Percentiles rank a stretch among this genome's conserved stretches.
Conservation (phyloP, 1,284 basidiomycete species). For the Rhodotorula sp. region DNA sequence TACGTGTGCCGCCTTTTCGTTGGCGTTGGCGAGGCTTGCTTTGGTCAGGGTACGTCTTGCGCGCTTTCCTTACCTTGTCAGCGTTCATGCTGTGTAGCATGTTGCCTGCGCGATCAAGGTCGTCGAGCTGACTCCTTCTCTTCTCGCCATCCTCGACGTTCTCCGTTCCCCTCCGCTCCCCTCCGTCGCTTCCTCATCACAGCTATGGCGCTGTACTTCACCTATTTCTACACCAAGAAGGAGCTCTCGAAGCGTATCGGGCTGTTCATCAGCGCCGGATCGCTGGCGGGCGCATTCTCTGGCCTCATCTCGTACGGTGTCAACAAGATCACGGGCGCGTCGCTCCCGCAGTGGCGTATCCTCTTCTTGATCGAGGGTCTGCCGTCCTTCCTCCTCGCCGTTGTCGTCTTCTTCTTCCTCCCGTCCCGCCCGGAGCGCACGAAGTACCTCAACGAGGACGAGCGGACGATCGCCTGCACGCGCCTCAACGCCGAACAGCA, state of each 20-base stretch:
- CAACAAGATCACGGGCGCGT: slow-evolving; percentile 47
- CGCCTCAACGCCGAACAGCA: slow-evolving; percentile 71
- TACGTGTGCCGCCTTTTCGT: slow-evolving; percentile 53
- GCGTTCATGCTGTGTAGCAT: slow-evolving; percentile 42
- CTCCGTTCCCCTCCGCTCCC: too few species aligned
- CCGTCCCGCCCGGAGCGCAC: slow-evolving; percentile 78
- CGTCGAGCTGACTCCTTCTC: too few species aligned
- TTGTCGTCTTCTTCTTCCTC: slow-evolving; percentile 66
- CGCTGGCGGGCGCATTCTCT: slow-evolving; percentile 55
- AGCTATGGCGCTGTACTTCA: slow-evolving; percentile 45
- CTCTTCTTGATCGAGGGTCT: slow-evolving; percentile 74
- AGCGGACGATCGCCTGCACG: slow-evolving; percentile 70
- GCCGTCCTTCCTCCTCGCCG: slow-evolving; percentile 68
- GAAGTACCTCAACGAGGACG: slow-evolving; percentile 66
- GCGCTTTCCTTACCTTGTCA: background rate
- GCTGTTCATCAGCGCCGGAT: slow-evolving; percentile 53
- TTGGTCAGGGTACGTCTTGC: slow-evolving; percentile 43
- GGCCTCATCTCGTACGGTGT: slow-evolving; percentile 52
- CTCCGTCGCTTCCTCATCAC: too few species aligned
- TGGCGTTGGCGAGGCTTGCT: slow-evolving; percentile 50
- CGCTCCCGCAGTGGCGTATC: slow-evolving; percentile 28
- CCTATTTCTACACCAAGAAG: slow-evolving; percentile 52
- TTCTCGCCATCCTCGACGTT: too few species aligned
- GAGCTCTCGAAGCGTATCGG: slow-evolving; percentile 55
- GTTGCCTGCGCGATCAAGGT: too few species aligned